These are phyloP conservation scores for Phylloporus arenicola DNA, from an alignment of 768 basidiomycete species.

Conservation along the genomic window DNA sequence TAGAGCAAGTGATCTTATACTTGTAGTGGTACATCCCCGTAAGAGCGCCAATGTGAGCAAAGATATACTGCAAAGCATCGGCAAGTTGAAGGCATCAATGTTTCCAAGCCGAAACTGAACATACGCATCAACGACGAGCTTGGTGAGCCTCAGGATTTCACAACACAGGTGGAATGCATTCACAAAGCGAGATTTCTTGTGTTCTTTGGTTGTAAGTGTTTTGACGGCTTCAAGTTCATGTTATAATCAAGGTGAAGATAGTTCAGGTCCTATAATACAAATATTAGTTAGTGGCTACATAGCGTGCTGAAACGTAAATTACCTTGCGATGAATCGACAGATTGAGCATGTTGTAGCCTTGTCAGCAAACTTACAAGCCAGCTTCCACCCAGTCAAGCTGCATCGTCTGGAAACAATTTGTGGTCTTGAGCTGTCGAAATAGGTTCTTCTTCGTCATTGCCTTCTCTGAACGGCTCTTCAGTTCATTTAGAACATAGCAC, in stretches of 20 bases:
- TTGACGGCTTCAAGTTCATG: constrained; percentile 96
- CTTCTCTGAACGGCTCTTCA: constrained; percentile 85
- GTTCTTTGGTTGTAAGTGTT: constrained; percentile 97
- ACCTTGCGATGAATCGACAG: constrained; percentile 97
- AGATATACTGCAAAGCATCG: constrained; percentile 96
- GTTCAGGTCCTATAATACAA: constrained; percentile 64
- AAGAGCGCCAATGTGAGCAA: constrained; percentile 93
- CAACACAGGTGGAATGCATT: constrained; percentile 98
- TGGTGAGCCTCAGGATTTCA: constrained; percentile 95
- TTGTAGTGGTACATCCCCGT: constrained; percentile 99
- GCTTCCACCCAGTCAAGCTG: constrained; percentile 99
- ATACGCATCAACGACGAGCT: constrained; percentile 97
- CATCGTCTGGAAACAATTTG: constrained; percentile 99
- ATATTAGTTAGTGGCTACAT: constrained; percentile 2
- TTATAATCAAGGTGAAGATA: constrained; percentile 97
- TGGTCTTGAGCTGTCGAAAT: constrained; percentile 94
- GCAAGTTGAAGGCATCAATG: constrained; percentile 97
- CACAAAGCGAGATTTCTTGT: constrained; percentile 99
- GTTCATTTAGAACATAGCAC: constrained; percentile 91
- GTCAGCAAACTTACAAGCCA: constrained; percentile 95
- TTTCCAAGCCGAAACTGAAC: constrained; percentile 98
- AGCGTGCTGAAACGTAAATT: not conserved
- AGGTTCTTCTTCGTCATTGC: constrained; percentile 98
- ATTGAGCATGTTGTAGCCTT: constrained; percentile 99
- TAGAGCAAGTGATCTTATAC: constrained; percentile 68